These are phyloP conservation scores for Talaromyces pinophilus DNA, from an alignment of 2,329 filamentous ascomycete genomes.

Conservation along the genomic window DNA sequence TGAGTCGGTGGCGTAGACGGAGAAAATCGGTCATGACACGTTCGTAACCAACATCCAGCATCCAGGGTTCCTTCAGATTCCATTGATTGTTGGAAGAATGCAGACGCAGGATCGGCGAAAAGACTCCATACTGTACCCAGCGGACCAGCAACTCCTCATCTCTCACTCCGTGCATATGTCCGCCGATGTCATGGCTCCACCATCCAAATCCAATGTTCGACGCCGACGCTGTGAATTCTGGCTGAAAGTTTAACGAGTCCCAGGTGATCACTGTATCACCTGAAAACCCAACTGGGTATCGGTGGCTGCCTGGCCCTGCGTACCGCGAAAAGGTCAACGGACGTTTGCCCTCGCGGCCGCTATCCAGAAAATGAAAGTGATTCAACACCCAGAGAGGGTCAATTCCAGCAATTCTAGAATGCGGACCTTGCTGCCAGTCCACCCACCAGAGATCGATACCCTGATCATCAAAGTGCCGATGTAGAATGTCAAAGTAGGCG, in stretches of 20 bases:
- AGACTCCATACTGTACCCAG: constrained; percentile 64
- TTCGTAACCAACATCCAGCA: constrained; percentile 51
- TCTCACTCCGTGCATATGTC: constrained; percentile 58
- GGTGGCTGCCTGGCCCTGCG: constrained; percentile 63
- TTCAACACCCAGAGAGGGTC: constrained; percentile 67
- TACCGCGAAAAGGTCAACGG: constrained; percentile 63
- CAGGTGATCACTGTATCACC: constrained; percentile 63
- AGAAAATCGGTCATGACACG: constrained; percentile 54
- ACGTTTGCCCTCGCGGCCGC: constrained; percentile 38
- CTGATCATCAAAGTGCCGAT: constrained; percentile 57
- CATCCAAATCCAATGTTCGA: constrained; percentile 69
- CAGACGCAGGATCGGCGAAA: constrained; percentile 62
- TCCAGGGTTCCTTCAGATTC: constrained; percentile 65
- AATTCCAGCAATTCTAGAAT: constrained; percentile 57
- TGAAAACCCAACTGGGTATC: constrained; percentile 66
- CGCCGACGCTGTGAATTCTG: constrained; percentile 66
- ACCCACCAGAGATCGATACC: constrained; percentile 68
- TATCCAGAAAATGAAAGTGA: constrained; percentile 64
- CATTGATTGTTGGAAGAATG: constrained; percentile 62
- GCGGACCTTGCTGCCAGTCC: constrained; percentile 65
- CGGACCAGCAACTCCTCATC: constrained; percentile 61
- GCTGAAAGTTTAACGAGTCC: constrained; percentile 63
- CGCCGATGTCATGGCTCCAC: constrained; percentile 71
- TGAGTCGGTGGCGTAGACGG: constrained; percentile 58
- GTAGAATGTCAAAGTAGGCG: constrained; percentile 61